phyloP scores from a whole-genome alignment of 345 rosid species.

The Streptanthus diversifolius region DNA sequence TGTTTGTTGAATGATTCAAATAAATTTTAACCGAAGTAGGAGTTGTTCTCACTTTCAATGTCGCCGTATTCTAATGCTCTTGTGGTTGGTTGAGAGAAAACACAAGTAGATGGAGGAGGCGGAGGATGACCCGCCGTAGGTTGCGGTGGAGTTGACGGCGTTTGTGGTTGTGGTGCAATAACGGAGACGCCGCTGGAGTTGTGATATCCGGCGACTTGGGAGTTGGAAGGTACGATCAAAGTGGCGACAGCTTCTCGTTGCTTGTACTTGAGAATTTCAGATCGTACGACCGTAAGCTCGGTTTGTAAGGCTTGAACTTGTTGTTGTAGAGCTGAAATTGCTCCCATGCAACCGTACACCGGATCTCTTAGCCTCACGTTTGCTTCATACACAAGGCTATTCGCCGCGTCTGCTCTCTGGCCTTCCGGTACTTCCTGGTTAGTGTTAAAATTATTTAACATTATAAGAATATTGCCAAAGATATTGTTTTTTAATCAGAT shows the following conservation, averaged over 20 bases:
- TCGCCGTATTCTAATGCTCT: constrained; percentile 47
- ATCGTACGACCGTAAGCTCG: constrained; percentile 68
- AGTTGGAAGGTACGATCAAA: constrained; percentile 41
- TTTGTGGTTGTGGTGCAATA: constrained; percentile 41
- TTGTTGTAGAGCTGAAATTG: constrained; percentile 85
- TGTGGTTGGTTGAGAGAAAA: constrained; percentile 46
- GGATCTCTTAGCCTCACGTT: constrained; percentile 96
- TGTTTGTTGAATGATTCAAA: constrained; percentile 9
- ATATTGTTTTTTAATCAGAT: neutral
- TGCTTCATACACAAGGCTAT: constrained; percentile 93
- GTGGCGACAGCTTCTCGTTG: constrained; percentile 57
- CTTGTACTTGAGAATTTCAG: constrained; percentile 77
- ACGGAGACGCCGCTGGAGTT: constrained; percentile 57
- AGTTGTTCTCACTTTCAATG: constrained; percentile 62
- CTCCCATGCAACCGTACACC: constrained; percentile 97
- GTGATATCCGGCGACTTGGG: constrained; percentile 51
- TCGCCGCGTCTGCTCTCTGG: constrained; percentile 83
- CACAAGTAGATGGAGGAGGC: constrained; percentile 43
- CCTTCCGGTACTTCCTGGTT: constrained; percentile 78
- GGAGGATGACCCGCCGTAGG: constrained; percentile 40
- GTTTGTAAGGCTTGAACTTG: constrained; percentile 79
- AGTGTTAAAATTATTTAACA: neutral
- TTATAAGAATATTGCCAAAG: neutral
- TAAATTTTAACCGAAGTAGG: constrained; percentile 59
- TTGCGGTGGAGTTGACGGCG: constrained; percentile 36